phyloP scores from a whole-genome alignment of 148 eudicot species.

The Fagopyrum tataricum region DNA sequence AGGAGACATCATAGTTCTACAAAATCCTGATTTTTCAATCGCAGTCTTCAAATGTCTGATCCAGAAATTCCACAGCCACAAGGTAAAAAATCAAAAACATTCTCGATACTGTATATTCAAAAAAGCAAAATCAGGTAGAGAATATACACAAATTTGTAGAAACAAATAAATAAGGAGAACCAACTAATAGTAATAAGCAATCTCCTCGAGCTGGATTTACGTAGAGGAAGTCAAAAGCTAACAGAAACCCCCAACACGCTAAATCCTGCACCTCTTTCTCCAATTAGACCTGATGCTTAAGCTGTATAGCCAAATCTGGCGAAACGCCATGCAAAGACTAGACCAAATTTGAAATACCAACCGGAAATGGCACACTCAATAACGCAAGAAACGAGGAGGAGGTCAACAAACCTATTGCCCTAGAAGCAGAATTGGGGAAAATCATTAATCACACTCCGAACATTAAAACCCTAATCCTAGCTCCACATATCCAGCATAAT shows the following conservation, averaged over 20 bases:
- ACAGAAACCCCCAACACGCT: background rate
- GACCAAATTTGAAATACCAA: background rate
- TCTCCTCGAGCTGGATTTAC: slow-evolving; percentile 1
- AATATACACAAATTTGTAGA: background rate
- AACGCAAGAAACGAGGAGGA: background rate
- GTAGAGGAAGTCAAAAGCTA: slow-evolving; percentile 9
- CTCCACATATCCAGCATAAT: background rate
- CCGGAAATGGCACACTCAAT: background rate
- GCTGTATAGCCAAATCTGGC: background rate
- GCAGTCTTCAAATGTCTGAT: background rate
- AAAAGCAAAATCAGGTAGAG: background rate
- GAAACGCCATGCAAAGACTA: background rate
- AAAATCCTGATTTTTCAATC: background rate
- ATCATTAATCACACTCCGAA: background rate
- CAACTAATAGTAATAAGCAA: background rate
- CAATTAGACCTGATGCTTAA: background rate
- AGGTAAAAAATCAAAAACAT: background rate
- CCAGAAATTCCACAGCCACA: background rate
- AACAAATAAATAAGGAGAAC: background rate
- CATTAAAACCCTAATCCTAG: background rate
- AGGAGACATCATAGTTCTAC: slow-evolving; percentile 58
- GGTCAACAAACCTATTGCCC: background rate
- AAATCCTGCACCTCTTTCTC: background rate
- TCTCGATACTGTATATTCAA: background rate
- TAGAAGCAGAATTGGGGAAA: background rate